Base-by-base conservation (phyloP, 305 asterid genomes). In the Nicotiana rustica region DNA sequence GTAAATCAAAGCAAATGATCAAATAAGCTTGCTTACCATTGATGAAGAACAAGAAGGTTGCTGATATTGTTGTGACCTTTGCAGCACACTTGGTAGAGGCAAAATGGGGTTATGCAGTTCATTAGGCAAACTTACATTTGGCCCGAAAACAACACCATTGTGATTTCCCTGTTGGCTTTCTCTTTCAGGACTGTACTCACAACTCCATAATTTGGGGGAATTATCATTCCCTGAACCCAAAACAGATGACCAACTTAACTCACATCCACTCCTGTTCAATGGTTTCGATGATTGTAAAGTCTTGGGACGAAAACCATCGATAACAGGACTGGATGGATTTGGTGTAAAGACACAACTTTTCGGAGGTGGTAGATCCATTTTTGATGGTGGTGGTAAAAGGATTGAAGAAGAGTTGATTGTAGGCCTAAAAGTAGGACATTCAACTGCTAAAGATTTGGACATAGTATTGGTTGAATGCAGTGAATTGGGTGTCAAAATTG, bases 1-100 rank as follows among this genome's bases (percentile, higher is more conserved):
- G 1, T 44, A 10, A 25, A 10, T 21, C 3, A 44, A 44, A 44
- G 49, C 52, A 56, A 3, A 62, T 67, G 2, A 65, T 55, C 60
- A 70, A 25, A 66, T 65, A 56, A 49, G 18, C 47, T 36, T 4
- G 68, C 91, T 75, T 68, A 94, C 98, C 94, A 90, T 77, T 73
- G 95, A 85, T 79, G 93, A 84, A 82, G 89, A 82, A 52, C 79
- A 75, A 84, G 84, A 73, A 13, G 82, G 84, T 35, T 78, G 93
- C 69, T 85, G 93, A 70, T 86, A 89, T 31, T 90, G 93, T 61
- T 83, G 90, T 75, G 94, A 91, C 90, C 92, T 89, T 73, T 88
- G 93, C 83, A 86, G 18, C 77, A 77, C 81, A 85, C 67, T 47
- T 5, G 91, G 89, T 55, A 80, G 84, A 82, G 86, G 86, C 44